Base-by-base conservation (phyloP, 106 monocot genomes). In the Dioscorea alata region DNA sequence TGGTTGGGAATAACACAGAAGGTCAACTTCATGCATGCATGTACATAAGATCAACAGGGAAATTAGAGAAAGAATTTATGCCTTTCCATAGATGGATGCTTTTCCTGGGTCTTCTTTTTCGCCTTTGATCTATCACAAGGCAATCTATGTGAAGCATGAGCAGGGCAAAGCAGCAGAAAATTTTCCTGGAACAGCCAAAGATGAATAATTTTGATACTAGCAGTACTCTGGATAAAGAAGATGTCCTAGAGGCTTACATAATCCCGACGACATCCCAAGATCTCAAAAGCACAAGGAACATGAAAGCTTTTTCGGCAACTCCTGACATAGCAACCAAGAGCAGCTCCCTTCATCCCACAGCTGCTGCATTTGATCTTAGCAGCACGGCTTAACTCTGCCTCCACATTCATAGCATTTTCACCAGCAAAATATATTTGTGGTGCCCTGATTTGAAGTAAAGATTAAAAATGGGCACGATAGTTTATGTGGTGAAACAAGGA, bases 341-440 rank as follows among this genome's bases (percentile, higher is more conserved):
- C 92, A 57, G 91, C 91, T 34, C 95, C 91, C 69, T 80, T 83
- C 78, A 88, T 17, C 15, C 80, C 80, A 84, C 95, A 96, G 31
- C 61, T 80, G 69, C 56, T 74, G 50, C 95, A 96, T 76, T 78
- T 91, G 22, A 96, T 73, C 77, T 88, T 79, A 31, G 83, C 71
- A 66, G 88, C 83, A 63, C 95, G 71, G 57, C 68, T 49, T 4
- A 96, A 17, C 78, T 96, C 91, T 62, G 57, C 63, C 28, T 84
- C 84, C 75, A 91, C 63, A 70, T 86, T 89, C 48, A 42, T 78
- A 58, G 77, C 85, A 66, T n/a, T 78, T 15, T 92, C 85, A 42
- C 82, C 88, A 6, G 42, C 70, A 69, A 92, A 92, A 49, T 66
- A 92, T 23, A 72, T 88, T 78, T 92, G 80, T 16, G 92, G 92